Percentiles rank a stretch among this genome's conserved stretches.
Evolutionary conservation across 2,329 filamentous ascomycete genomes (phyloP).

Genomic region (Penicillium sp.): DNA sequence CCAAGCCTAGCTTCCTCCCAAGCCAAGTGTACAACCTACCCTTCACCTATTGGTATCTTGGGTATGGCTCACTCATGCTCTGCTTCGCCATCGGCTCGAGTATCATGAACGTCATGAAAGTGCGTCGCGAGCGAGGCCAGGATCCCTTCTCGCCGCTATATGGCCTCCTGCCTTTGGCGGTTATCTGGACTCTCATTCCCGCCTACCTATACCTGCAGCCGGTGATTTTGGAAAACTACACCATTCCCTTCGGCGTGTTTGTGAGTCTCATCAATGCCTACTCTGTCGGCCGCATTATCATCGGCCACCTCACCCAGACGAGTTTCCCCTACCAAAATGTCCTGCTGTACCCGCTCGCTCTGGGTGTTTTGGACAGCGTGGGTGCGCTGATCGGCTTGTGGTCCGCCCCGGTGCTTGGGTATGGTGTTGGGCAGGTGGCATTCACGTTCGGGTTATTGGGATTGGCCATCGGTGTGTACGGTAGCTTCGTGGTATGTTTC

Average conservation of each 20-base stretch:
- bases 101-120: conserved; percentile 78
- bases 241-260: conserved; percentile 87
- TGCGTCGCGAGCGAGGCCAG: conserved; percentile 70
- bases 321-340: conserved; percentile 91
- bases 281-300: conserved; percentile 92
- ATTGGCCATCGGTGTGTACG: conserved; percentile 84
- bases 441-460: conserved; percentile 90
- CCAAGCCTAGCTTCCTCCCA: conserved; percentile 64
- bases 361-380: conserved; percentile 75
- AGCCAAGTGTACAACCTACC: conserved; percentile 71
- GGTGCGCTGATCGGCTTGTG: conserved; percentile 68
- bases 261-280: conserved; percentile 91
- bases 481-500: conserved; percentile 75
- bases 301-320: conserved; percentile 83
- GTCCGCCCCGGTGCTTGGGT: conserved; percentile 69
- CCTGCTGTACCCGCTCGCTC: conserved; percentile 72
- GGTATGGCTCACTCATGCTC: conserved; percentile 78
- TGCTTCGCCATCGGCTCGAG: conserved; percentile 76
- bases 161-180: conserved; percentile 78
- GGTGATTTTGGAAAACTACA: conserved; percentile 73
- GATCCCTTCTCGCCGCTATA: conserved; percentile 67
- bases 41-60: conserved; percentile 91
- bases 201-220: conserved; percentile 84
- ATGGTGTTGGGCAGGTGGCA: conserved; percentile 81
- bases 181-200: conserved; percentile 73